Conservation (phyloP, 495 filamentous ascomycete species). For the Aspergillus taichungensis region DNA sequence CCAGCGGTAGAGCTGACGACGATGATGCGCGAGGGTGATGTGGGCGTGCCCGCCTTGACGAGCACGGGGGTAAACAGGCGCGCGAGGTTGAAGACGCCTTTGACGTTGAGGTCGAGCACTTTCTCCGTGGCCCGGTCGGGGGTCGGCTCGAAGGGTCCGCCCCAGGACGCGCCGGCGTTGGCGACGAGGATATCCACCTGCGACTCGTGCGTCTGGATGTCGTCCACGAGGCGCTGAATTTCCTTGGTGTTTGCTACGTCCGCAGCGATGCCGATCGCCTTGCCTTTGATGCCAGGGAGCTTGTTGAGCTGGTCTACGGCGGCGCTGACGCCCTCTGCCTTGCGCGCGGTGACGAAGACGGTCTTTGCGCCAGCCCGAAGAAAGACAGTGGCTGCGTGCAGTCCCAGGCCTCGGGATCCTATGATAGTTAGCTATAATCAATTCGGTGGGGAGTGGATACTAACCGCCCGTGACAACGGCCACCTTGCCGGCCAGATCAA, state of each 20-base stretch:
- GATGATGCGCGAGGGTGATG: slow-evolving; percentile 58
- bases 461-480: slow-evolving; percentile 67
- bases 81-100: slow-evolving; percentile 66
- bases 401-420: slow-evolving; percentile 58
- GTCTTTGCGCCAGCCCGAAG: slow-evolving; percentile 67
- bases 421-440: not conserved
- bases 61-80: slow-evolving; percentile 59
- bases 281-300: slow-evolving; percentile 36
- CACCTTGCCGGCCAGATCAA: slow-evolving; percentile 71
- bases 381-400: slow-evolving; percentile 62
- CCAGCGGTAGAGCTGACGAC: slow-evolving; percentile 67
- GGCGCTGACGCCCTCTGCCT: slow-evolving; percentile 55
- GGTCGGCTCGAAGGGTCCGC: slow-evolving; percentile 63
- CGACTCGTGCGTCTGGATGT: slow-evolving; percentile 47
- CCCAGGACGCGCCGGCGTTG: slow-evolving; percentile 77
- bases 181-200: slow-evolving; percentile 65
- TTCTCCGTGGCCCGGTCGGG: slow-evolving; percentile 66
- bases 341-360: slow-evolving; percentile 75
- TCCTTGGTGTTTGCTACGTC: slow-evolving; percentile 58
- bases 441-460: not conserved
- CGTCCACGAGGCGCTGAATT: slow-evolving; percentile 50
- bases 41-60: slow-evolving; percentile 44
- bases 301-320: slow-evolving; percentile 59
- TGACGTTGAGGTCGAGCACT: slow-evolving; percentile 79
- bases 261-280: slow-evolving; percentile 58